Conservation (phyloP, 257 asterid genomes). For the Cinchona pubescens region DNA sequence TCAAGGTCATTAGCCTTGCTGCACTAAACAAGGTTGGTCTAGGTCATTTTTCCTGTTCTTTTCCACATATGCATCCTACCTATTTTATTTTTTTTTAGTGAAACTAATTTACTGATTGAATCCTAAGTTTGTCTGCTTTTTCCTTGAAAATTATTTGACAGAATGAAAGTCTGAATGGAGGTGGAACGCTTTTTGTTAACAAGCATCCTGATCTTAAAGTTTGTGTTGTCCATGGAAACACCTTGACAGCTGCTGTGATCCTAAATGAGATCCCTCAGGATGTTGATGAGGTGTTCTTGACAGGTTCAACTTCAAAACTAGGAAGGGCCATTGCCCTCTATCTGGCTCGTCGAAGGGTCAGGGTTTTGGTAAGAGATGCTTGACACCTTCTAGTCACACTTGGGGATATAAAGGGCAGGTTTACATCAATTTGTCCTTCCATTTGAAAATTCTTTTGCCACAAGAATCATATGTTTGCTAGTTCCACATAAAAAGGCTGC, state of each 20-base stretch:
- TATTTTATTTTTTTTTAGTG: not conserved
- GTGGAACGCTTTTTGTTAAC: constrained; percentile 67
- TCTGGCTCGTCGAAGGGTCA: constrained; percentile 63
- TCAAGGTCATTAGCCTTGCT: constrained; percentile 93
- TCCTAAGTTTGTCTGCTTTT: not conserved
- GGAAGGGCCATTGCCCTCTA: constrained; percentile 88
- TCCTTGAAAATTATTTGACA: constrained; percentile 24
- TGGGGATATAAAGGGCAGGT: not conserved
- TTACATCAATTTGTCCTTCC: not conserved
- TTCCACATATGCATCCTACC: not conserved
- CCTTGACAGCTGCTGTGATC: constrained; percentile 88
- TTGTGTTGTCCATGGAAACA: constrained; percentile 89
- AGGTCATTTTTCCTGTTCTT: constrained; percentile 13
- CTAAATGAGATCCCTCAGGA: constrained; percentile 63
- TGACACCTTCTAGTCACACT: not conserved
- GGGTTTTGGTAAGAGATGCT: constrained; percentile 55
- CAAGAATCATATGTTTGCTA: not conserved
- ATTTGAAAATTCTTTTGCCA: not conserved
- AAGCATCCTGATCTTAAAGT: constrained; percentile 80
- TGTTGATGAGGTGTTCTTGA: constrained; percentile 72
- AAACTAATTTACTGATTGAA: not conserved
- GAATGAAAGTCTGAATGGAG: constrained; percentile 88
- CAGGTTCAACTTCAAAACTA: constrained; percentile 91
- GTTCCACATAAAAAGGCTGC: too few relatives aligned
- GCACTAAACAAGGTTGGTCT: constrained; percentile 74